Conservation (phyloP, 805 yeast species). For the Yamadazyma endophytica region DNA sequence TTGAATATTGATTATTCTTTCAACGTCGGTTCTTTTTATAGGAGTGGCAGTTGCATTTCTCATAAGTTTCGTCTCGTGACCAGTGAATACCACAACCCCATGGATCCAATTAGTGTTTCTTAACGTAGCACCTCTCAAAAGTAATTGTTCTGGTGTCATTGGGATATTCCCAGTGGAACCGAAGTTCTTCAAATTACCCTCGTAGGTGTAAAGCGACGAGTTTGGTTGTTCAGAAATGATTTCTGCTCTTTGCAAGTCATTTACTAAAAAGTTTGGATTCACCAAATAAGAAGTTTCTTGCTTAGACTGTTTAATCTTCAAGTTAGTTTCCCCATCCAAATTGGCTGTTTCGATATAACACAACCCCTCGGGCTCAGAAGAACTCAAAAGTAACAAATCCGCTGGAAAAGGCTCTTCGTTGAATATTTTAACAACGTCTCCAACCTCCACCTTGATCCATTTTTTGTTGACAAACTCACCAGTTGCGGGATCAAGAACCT, state of each 20-base stretch:
- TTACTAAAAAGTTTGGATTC: conserved; percentile 53
- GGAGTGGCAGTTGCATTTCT: conserved; percentile 99
- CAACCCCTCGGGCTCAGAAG: conserved; percentile 97
- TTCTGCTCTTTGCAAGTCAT: conserved; percentile 28
- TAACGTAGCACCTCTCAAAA: conserved; percentile 91
- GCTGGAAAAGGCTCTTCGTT: conserved; percentile 95
- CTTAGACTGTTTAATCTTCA: conserved; percentile 87
- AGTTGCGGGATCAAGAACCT: conserved; percentile 52
- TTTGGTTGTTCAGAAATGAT: conserved; percentile 89
- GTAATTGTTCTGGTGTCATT: conserved; percentile 82
- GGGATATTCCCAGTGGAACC: conserved; percentile 54
- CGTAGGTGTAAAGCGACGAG: conserved; percentile 89
- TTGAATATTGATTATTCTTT: conserved; percentile 88
- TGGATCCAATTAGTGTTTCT: conserved; percentile 94
- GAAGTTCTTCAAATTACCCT: conserved; percentile 72
- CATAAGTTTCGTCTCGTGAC: conserved; percentile 97
- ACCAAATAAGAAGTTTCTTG: conserved; percentile 72
- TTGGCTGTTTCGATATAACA: conserved; percentile 98
- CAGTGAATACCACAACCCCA: conserved; percentile 92
- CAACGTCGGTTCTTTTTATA: conserved; percentile 94
- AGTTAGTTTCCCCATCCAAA: conserved; percentile 94
- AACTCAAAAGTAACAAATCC: conserved; percentile 75
- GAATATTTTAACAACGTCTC: conserved; percentile 80
- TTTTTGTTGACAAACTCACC: conserved; percentile 63
- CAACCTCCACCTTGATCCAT: conserved; percentile 89